Conservation (phyloP, 169 alveolate genomes). For the Plasmodium falciparum region DNA sequence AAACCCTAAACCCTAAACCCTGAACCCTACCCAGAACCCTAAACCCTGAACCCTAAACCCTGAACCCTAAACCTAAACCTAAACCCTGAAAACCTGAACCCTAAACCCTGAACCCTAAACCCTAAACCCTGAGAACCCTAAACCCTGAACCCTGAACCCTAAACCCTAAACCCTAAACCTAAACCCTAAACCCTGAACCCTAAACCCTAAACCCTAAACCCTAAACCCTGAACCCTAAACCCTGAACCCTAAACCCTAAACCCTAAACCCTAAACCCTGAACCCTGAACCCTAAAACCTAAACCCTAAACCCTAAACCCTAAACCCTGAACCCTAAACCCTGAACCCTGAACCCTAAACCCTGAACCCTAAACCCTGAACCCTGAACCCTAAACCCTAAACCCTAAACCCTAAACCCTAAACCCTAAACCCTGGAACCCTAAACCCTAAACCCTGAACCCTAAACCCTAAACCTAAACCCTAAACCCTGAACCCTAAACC, state of each 20-base stretch:
- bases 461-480: constrained; percentile 3
- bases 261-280: background rate
- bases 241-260: background rate
- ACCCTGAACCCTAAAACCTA: too few species aligned
- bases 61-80: constrained; percentile 4
- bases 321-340: too few species aligned
- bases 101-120: background rate
- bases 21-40: constrained; percentile 2
- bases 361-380: too few species aligned
- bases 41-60: constrained; percentile 5
- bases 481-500: too few species aligned
- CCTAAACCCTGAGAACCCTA: background rate
- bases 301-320: too few species aligned
- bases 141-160: too few species aligned
- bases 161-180: too few species aligned
- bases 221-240: constrained; percentile 4
- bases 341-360: too few species aligned
- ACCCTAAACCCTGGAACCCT: background rate
- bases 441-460: constrained; percentile 5
- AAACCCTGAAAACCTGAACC: background rate
- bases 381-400: background rate
- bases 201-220: constrained; percentile 2
- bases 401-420: background rate
- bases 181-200: constrained; percentile 3
- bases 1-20: constrained; percentile 1